Evolutionary conservation across 75 land plant species (phyloP), one percentile per base, ranked within the genome.

Genomic region (Chamaecyparis obtusa): DNA sequence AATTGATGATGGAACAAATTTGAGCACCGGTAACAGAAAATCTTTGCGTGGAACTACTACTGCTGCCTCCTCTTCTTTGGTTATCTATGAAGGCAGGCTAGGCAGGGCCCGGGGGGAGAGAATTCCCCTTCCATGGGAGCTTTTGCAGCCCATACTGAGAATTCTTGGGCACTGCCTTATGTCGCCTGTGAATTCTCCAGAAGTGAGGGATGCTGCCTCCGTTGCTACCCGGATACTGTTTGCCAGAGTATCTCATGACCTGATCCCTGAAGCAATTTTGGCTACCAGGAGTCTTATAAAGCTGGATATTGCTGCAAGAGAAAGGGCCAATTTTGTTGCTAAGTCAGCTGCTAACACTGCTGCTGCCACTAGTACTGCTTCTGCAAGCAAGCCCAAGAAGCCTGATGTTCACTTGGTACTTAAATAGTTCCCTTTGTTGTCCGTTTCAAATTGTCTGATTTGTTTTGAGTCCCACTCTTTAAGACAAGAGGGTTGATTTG

Each of bases 91-190:
- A 55, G 33, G 60, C 17, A 55, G 32, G 60, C 15, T 54, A 32
- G n/a, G 46, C 57, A 54, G 60, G 39, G 88, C 37, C 46, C 84
- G 88, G 51, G 95, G 91, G 3, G 44, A 77, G 2, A 92, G 94
- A 44, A 92, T 98, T 82, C 96, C 95, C 4, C 90, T 98, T 1
- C 96, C 97, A 0, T 93, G 96, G 97, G 99, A 98, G 88, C 89
- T 96, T 19, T 80, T 98, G 51, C 98, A 95, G 89, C 99, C 99
- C 5, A 80, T 93, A 41, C 57, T 98, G 83, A 96, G 93, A 87
- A 93, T 96, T 36, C 79, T 98, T 4, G 99, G 98, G 54, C 99
- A 98, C 82, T 98, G 99, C 85, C 89, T 98, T 54, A 83, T 98
- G 82, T 96, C 90, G 1, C 98, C 99, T 9, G 35, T 88, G 87